Evolutionary conservation across 1,284 basidiomycete genomes (phyloP).

Genomic region (Anthracocystis panici-leucophaei): DNA sequence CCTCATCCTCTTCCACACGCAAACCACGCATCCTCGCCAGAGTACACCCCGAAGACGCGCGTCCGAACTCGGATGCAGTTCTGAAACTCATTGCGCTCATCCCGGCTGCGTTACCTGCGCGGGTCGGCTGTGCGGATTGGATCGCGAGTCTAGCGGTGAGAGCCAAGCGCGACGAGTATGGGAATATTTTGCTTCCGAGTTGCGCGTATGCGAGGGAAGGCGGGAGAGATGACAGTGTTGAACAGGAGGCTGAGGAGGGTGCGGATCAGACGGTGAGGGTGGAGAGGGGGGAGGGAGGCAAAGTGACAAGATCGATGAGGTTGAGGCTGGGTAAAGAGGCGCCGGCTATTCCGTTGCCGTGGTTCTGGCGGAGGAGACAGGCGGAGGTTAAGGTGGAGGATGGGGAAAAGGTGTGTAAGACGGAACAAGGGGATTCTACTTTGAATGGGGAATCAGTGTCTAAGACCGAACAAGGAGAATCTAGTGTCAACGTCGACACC

Average conservation of each 20-base stretch:
- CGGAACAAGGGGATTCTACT: neutral
- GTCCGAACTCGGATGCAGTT: constrained; percentile 17
- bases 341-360: constrained; percentile 31
- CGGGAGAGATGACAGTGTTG: neutral
- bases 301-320: constrained; percentile 31
- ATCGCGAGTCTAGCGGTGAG: constrained; percentile 15
- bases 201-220: constrained; percentile 4
- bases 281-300: constrained; percentile 3
- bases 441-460: too few relatives aligned
- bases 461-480: neutral
- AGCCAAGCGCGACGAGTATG: constrained; percentile 32
- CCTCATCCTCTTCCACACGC: neutral
- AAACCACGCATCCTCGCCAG: constrained; percentile 29
- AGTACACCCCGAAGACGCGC: constrained; percentile 28
- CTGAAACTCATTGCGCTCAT: constrained; percentile 37
- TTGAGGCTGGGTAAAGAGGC: constrained; percentile 16
- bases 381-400: neutral
- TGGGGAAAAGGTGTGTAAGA: neutral
- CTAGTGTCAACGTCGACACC: neutral
- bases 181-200: constrained; percentile 30
- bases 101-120: constrained; percentile 20
- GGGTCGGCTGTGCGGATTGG: constrained; percentile 20
- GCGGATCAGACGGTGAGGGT: neutral
- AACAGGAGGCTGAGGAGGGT: neutral
- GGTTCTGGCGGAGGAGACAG: constrained; percentile 23